A percentile compares a stretch with the other conserved stretches of the same genome.
phyloP scores from a whole-genome alignment of 2,329 filamentous ascomycete genomes.

The Xylaria sp. region DNA sequence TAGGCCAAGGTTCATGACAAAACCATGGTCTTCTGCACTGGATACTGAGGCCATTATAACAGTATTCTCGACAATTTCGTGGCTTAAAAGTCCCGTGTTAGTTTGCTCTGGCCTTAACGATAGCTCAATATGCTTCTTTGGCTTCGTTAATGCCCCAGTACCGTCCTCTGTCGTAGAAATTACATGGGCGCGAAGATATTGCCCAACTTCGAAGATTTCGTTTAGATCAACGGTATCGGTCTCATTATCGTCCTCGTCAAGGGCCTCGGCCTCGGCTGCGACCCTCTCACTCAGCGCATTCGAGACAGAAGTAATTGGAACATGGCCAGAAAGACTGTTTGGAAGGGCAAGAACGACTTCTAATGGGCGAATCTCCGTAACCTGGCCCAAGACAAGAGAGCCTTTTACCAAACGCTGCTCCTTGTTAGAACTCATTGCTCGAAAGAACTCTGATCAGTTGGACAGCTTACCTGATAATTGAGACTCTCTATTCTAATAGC shows the following conservation, averaged over 20 bases:
- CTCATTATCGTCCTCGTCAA: slow-evolving; percentile 66
- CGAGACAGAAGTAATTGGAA: slow-evolving; percentile 92
- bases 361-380: slow-evolving; percentile 82
- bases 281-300: slow-evolving; percentile 80
- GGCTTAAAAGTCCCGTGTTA: slow-evolving; percentile 78
- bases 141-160: slow-evolving; percentile 65
- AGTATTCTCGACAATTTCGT: slow-evolving; percentile 78
- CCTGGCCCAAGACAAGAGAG: slow-evolving; percentile 86
- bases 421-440: slow-evolving; percentile 50
- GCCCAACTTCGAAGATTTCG: slow-evolving; percentile 81
- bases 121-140: slow-evolving; percentile 85
- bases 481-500: slow-evolving; percentile 83
- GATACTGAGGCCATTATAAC: slow-evolving; percentile 88
- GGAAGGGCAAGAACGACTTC: slow-evolving; percentile 86
- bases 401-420: slow-evolving; percentile 90
- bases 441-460: not conserved
- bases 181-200: slow-evolving; percentile 88
- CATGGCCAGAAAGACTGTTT: slow-evolving; percentile 91
- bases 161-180: slow-evolving; percentile 78
- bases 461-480: slow-evolving; percentile 81
- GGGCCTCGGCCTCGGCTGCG: slow-evolving; percentile 71
- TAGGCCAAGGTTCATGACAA: slow-evolving; percentile 91
- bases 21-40: slow-evolving; percentile 95
- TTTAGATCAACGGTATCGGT: slow-evolving; percentile 76
- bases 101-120: slow-evolving; percentile 82